phyloP scores from a whole-genome alignment of 257 asterid genomes.

The Jasminum sambac region DNA sequence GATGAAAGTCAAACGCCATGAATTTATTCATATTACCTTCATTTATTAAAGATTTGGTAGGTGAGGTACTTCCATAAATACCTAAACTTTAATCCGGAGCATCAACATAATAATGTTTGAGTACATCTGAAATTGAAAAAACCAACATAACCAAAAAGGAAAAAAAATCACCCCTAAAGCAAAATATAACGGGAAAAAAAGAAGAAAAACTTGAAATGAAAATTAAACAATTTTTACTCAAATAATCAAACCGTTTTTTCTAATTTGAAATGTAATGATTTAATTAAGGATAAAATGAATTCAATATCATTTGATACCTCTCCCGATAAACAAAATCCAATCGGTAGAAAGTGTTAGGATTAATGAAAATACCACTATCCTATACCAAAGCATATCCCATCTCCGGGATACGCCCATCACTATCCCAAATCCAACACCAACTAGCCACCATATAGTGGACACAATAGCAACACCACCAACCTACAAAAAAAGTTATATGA shows the following conservation, averaged over 20 bases:
- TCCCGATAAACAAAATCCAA: conserved; percentile 72
- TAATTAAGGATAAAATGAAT: not conserved
- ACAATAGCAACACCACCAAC: conserved; percentile 56
- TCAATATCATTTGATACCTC: conserved; percentile 43
- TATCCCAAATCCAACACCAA: conserved; percentile 35
- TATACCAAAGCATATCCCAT: conserved; percentile 46
- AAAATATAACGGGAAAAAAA: no score
- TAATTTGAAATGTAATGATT: not conserved
- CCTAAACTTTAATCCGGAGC: no score
- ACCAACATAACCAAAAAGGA: no score
- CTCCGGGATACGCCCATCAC: conserved; percentile 37
- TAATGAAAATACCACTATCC: conserved; percentile 62
- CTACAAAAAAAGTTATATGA: conserved; percentile 30
- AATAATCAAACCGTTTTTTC: not conserved
- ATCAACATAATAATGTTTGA: no score
- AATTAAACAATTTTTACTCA: no score
- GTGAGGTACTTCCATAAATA: no score
- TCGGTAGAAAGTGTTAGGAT: conserved; percentile 69
- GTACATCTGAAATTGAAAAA: no score
- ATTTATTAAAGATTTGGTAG: no score
- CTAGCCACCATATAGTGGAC: conserved; percentile 57
- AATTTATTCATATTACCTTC: no score
- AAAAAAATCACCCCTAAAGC: no score
- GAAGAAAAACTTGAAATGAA: no score
- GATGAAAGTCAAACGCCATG: no score